These are phyloP conservation scores for Syzygium malaccense DNA, from an alignment of 441 rosid genomes.

Conservation along the genomic window DNA sequence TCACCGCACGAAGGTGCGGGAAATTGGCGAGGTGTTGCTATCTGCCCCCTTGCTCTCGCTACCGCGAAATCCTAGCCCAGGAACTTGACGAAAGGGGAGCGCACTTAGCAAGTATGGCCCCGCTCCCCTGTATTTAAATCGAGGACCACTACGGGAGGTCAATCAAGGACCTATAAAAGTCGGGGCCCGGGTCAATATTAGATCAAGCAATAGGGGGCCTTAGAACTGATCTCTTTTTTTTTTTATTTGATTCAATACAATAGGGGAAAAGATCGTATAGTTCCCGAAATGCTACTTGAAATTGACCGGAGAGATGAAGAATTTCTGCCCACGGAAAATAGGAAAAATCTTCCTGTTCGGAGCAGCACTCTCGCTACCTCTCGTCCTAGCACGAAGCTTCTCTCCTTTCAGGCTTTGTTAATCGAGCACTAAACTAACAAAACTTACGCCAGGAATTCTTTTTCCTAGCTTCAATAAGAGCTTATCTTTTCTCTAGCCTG, in stretches of 20 bases:
- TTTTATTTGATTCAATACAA: neutral
- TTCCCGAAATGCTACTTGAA: neutral
- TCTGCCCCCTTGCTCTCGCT: neutral
- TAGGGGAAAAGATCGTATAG: neutral
- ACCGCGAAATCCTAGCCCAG: neutral
- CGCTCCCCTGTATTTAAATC: neutral
- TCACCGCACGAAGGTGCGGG: neutral
- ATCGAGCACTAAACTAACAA: neutral
- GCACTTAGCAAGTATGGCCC: neutral
- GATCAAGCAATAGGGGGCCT: neutral
- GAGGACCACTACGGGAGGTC: neutral
- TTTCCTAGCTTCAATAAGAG: neutral
- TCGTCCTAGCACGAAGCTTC: neutral
- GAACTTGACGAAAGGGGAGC: neutral
- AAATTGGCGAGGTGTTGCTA: neutral
- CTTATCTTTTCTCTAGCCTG: neutral
- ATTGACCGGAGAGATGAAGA: no score
- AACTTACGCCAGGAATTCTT: neutral
- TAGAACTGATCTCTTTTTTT: neutral
- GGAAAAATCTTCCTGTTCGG: neutral
- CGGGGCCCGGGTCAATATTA: neutral
- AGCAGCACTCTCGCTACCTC: neutral
- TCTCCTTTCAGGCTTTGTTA: neutral
- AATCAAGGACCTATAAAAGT: neutral
- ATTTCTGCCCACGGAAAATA: neutral